Evolutionary conservation across 805 yeast genomes (phyloP), one percentile per base, ranked within the genome.

Genomic region (Candida sphagnicola): DNA sequence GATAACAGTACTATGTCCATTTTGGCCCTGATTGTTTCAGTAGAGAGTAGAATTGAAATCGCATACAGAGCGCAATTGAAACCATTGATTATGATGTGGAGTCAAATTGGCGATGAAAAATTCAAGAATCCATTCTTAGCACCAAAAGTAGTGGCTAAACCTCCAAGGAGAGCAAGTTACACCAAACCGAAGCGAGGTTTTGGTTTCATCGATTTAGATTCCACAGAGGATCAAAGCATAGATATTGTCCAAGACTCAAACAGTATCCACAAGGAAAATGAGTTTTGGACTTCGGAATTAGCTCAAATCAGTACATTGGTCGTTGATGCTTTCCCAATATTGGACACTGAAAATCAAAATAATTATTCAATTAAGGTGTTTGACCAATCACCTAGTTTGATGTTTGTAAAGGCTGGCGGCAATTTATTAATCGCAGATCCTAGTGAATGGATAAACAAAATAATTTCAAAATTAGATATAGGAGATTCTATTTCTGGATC

Each of bases 61-160:
- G 35, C 41, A 1, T 58, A 52, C 34, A 44, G 38, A 18, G 51
- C 51, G n/a, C 69, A 63, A 40, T 40, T 58, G 14, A 43, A 40
- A 15, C 65, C 69, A 2, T 43, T 61, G 19, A 31, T 59, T 2
- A 61, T 61, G 65, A 41, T 38, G 19, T 44, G 43, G 37, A 34
- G 29, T 18, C 17, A 28, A 11, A 16, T 18, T 4, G 39, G 35
- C 4, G 28, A 28, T 13, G 31, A 13, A 15, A 32, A 25, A 28
- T 14, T 19, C 19, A 17, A 23, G 14, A 18, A 29, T 14, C 32
- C 28, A 15, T 30, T 14, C 31, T 5, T n/a, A 12, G 21, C 31
- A 4, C 4, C 14, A 2, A 24, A 31, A 6, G 17, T 4, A 6
- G 3, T 2, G 28, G 23, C 36, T 30, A n/a, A 14, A 29, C 19